Evolutionary conservation across 768 basidiomycete species (phyloP).

Genomic region (Harrya chromipes): DNA sequence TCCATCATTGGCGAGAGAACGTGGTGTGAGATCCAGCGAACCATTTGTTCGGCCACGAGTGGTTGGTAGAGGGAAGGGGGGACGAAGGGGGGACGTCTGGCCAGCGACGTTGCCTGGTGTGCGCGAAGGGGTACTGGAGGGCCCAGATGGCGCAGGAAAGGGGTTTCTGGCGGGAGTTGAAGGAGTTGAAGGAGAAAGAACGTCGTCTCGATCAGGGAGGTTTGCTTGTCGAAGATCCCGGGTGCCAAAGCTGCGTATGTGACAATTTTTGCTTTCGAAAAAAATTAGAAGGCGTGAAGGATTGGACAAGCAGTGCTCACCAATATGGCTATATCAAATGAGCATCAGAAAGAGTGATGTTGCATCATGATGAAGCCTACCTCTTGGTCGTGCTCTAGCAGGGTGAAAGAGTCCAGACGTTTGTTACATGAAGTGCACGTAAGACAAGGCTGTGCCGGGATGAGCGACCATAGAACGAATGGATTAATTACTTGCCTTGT

Average conservation of each 20-base stretch:
- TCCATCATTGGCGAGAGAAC: conserved; percentile 9
- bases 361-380: conserved; percentile 37
- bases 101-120: conserved; percentile 21
- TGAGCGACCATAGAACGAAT: conserved; percentile 1
- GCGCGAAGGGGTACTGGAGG: conserved; percentile 9
- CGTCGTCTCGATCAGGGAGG: conserved; percentile 49
- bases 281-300: not conserved
- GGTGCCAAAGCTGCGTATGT: conserved; percentile 76
- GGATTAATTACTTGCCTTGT: conserved; percentile 51
- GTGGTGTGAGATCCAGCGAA: conserved; percentile 28
- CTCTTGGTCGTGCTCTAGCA: conserved; percentile 82
- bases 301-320: conserved; percentile 22
- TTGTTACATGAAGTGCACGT: conserved; percentile 75
- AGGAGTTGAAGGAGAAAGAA: conserved; percentile 31
- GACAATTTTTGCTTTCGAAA: conserved; percentile 70
- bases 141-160: conserved; percentile 13
- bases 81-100: conserved; percentile 27
- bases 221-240: conserved; percentile 70
- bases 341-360: conserved; percentile 2
- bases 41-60: conserved; percentile 19
- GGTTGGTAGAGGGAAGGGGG: conserved; percentile 34
- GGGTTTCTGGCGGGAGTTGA: conserved; percentile 29
- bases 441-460: conserved; percentile 60
- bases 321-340: conserved; percentile 39
- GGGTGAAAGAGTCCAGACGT: conserved; percentile 68